Conservation (phyloP, 768 basidiomycete genomes). For the Boletus barrowsii region DNA sequence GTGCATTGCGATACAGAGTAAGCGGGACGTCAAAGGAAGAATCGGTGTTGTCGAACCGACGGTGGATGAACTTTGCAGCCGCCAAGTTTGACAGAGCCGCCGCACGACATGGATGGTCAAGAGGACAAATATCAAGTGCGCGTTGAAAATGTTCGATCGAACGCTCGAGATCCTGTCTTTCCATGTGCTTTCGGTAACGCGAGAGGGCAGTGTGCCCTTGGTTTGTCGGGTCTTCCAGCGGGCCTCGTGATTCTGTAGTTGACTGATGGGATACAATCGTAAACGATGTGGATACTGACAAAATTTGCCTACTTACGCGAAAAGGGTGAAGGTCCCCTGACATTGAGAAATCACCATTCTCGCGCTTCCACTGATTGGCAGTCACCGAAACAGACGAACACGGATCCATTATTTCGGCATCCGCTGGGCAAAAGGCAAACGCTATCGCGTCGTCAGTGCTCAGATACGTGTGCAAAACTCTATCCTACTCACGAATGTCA, state of each 20-base stretch:
- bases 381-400: not conserved
- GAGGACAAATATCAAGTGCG: not conserved
- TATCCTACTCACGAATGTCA: not conserved
- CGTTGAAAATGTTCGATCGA: not conserved
- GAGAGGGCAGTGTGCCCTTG: not conserved
- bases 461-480: not conserved
- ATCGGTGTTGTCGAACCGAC: not conserved
- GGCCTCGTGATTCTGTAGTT: not conserved
- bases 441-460: not conserved
- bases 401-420: not conserved
- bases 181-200: not conserved
- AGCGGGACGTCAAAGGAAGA: not conserved
- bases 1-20: not conserved
- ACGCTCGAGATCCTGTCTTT: not conserved
- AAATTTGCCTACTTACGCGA: not conserved
- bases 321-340: not conserved
- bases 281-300: not conserved
- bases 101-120: not conserved
- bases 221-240: not conserved
- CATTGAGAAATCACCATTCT: too few species aligned
- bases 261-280: not conserved
- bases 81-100: constrained; percentile 2
- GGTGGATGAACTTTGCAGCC: not conserved
- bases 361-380: not conserved
- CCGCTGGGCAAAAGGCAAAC: not conserved